Conservation (phyloP, 1,139 yeast genomes). For the Pichia kudriavzevii region DNA sequence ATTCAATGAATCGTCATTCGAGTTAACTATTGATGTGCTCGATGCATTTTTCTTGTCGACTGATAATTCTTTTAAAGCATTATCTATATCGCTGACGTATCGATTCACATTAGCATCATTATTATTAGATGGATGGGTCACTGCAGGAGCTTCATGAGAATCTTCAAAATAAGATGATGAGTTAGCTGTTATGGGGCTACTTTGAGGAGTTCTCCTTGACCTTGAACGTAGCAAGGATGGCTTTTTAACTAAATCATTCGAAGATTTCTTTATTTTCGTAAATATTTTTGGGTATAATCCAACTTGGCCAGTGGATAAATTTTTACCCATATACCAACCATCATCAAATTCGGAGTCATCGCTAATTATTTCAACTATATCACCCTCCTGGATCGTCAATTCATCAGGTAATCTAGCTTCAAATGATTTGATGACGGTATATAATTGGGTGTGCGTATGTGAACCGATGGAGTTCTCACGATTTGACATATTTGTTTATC, state of each 20-base stretch:
- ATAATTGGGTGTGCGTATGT: slow-evolving; percentile 17
- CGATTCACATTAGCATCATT: slow-evolving; percentile 22
- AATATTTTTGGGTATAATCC: slow-evolving; percentile 90
- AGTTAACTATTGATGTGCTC: slow-evolving; percentile 1
- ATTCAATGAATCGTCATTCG: slow-evolving; percentile 22
- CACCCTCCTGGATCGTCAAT: slow-evolving; percentile 71
- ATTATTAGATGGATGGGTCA: slow-evolving; percentile 1
- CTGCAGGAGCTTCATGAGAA: slow-evolving; percentile 4
- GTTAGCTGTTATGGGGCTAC: slow-evolving; percentile 23
- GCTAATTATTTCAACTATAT: slow-evolving; percentile 78
- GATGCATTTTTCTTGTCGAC: slow-evolving; percentile 12
- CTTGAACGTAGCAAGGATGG: slow-evolving; percentile 45
- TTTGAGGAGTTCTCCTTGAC: slow-evolving; percentile 41
- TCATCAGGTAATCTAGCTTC: slow-evolving; percentile 86
- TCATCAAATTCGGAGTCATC: slow-evolving; percentile 92
- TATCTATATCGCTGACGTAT: slow-evolving; percentile 77
- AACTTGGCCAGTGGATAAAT: slow-evolving; percentile 58
- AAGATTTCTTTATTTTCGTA: slow-evolving; percentile 35
- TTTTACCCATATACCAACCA: slow-evolving; percentile 96
- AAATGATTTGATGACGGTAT: slow-evolving; percentile 74
- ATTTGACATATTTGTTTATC: neutral
- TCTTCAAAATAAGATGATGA: slow-evolving; percentile 12
- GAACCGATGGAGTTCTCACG: slow-evolving; percentile 1
- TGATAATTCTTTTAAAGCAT: slow-evolving; percentile 67
- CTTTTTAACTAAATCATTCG: slow-evolving; percentile 10